Evolutionary conservation across 768 basidiomycete species (phyloP).

Genomic region (Pulveroboletus sp.): DNA sequence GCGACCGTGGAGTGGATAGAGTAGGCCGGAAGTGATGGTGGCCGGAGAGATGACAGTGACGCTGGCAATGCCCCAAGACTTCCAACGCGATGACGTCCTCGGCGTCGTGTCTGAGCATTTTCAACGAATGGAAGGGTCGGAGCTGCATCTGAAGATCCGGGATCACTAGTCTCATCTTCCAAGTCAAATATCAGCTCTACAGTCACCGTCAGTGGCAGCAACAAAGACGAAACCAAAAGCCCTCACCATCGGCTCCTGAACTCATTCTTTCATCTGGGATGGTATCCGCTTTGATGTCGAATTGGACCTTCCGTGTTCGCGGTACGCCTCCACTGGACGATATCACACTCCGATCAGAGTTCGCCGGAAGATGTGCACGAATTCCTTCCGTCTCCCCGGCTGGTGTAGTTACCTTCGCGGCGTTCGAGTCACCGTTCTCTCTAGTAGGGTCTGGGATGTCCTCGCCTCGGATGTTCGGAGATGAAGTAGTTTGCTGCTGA

Average conservation of each 20-base stretch:
- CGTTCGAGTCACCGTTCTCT: constrained; percentile 9
- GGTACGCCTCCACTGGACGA: constrained; percentile 29
- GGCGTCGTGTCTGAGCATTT: constrained; percentile 20
- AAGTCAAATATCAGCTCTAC: constrained; percentile 67
- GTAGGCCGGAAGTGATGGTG: constrained; percentile 63
- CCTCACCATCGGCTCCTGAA: constrained; percentile 30
- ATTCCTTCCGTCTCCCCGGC: constrained; percentile 9
- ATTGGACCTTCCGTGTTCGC: constrained; percentile 66
- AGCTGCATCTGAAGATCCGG: constrained; percentile 30
- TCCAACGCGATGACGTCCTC: constrained; percentile 27
- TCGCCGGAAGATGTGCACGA: constrained; percentile 14
- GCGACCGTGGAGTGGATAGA: constrained; percentile 40
- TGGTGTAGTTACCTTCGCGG: constrained; percentile 8
- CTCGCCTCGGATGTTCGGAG: constrained; percentile 8
- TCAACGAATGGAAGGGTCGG: constrained; percentile 35
- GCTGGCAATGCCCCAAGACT: constrained; percentile 43
- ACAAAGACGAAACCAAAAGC: constrained; percentile 1
- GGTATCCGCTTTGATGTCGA: constrained; percentile 59
- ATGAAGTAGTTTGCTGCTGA: constrained; percentile 12
- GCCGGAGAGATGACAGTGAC: constrained; percentile 58
- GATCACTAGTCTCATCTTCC: constrained; percentile 47
- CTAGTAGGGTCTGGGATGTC: constrained; percentile 4
- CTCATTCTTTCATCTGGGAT: constrained; percentile 41
- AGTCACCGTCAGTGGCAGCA: constrained; percentile 3
- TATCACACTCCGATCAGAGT: constrained; percentile 19